A percentile compares a stretch with the other conserved stretches of the same genome.
Evolutionary conservation across 108 stramenopile species (phyloP).

Genomic region (Nannochloropsis oceanica): DNA sequence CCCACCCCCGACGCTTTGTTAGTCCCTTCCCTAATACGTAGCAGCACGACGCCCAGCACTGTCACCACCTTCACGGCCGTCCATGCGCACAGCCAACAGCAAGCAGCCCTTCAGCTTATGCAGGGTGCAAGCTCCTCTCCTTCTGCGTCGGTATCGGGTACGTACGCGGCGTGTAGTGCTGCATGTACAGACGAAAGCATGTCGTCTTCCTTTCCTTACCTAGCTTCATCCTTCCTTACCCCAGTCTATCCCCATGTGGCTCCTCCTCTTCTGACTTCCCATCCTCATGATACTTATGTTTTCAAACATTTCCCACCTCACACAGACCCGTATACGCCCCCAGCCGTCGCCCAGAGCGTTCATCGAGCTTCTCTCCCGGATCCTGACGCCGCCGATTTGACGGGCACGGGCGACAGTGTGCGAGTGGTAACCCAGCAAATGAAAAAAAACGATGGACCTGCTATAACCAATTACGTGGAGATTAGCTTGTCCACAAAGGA

Average conservation of each 20-base stretch:
- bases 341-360: not conserved
- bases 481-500: not conserved
- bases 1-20: too few relatives aligned
- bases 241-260: not conserved
- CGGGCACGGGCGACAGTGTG: not conserved
- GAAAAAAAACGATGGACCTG: not conserved
- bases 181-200: not conserved
- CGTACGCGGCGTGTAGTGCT: not conserved
- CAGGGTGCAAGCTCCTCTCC: not conserved
- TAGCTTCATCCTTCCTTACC: not conserved
- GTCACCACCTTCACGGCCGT: not conserved
- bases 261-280: not conserved
- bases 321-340: not conserved
- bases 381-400: not conserved
- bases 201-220: not conserved
- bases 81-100: not conserved
- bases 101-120: not conserved
- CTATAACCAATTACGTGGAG: not conserved
- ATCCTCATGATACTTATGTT: not conserved
- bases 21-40: too few relatives aligned
- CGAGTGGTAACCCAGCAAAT: not conserved
- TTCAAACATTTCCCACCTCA: not conserved
- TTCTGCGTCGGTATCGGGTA: not conserved
- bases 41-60: not conserved
- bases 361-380: not conserved